Conservation (phyloP, 1,139 yeast genomes). For the Debaryomycetaceae sp. region DNA sequence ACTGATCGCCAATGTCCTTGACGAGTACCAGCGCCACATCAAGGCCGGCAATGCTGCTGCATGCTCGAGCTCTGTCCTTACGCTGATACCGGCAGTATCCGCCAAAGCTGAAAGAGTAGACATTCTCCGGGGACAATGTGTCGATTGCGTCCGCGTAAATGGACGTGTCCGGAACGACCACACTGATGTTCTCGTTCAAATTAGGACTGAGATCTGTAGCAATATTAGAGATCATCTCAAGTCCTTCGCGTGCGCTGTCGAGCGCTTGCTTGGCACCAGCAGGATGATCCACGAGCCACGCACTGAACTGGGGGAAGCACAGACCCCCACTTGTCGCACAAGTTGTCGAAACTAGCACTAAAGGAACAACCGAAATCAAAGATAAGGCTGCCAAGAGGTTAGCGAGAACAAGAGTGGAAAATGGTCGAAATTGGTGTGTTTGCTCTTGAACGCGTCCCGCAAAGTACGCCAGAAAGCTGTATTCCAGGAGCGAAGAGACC, state of each 20-base stretch:
- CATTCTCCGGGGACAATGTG: slow-evolving; percentile 31
- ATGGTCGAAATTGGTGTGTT: too few species aligned
- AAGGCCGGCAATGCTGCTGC: slow-evolving; percentile 3
- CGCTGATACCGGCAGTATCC: slow-evolving; percentile 38
- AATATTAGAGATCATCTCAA: slow-evolving; percentile 42
- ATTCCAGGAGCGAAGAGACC: too few species aligned
- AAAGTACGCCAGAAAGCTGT: too few species aligned
- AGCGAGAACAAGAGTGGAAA: too few species aligned
- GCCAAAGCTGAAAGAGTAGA: slow-evolving; percentile 32
- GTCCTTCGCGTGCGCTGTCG: slow-evolving; percentile 34
- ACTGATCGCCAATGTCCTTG: slow-evolving; percentile 12
- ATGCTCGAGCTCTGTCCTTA: slow-evolving; percentile 1
- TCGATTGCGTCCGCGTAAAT: slow-evolving; percentile 23
- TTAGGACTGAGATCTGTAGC: slow-evolving; percentile 39
- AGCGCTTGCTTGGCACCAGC: slow-evolving; percentile 2
- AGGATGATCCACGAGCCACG: neutral
- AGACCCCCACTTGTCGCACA: neutral
- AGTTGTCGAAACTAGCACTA: neutral
- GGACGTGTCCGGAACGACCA: slow-evolving; percentile 5
- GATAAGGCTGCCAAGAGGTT: too few species aligned
- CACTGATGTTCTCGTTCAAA: slow-evolving; percentile 13
- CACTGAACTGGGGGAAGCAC: neutral
- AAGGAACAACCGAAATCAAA: too few species aligned
- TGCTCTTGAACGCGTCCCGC: too few species aligned
- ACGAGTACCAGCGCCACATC: slow-evolving; percentile 4